Evolutionary conservation across 2,329 filamentous ascomycete species (phyloP), one percentile per base, ranked within the genome.

Genomic region (Trichoderma cornu-damae): DNA sequence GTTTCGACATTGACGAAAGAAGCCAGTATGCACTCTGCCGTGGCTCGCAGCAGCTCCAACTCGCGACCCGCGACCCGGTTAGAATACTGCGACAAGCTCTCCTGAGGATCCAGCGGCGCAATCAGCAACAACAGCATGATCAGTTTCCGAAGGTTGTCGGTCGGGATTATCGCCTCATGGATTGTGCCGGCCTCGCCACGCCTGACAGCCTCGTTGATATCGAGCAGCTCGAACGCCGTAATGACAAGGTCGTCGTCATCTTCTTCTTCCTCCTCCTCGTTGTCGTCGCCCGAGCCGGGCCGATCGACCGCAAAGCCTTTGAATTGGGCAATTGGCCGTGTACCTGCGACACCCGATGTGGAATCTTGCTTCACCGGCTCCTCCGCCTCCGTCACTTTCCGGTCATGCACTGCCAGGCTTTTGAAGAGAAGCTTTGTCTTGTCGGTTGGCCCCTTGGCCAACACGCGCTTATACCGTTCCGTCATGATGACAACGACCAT

Each of bases 401-500:
- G 79, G 66, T 90, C 88, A 64, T 87, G 84, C 3, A 90, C 85
- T 5, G 87, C 86, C 63, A 90, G 66, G 64, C 87, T 88, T 65
- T 82, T 82, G 71, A 89, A 91, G 9, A 90, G 67, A 49, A 90
- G 75, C 68, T 84, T 84, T 26, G 79, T 77, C 61, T 85, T 79
- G 64, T 84, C 82, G 18, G 75, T 74, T 26, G 78, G 78, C 2
- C 81, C 80, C 59, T 77, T 78, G 56, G 79, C 78, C 34, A 90
- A 68, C 6, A 89, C 84, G 26, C 79, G 79, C 47, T 77, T 78
- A 68, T 88, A 87, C 59, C 87, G 78, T 64, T 87, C 84, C 1
- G 87, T 90, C 75, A 90, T 78, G 61, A 91, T 82, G 2, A 85
- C 84, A 47, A 90, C 78, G 1, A 88, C 85, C 73, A 89, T 88